A percentile compares a stretch with the other conserved stretches of the same genome.
phyloP scores from a whole-genome alignment of 1,284 basidiomycete genomes.

The Thecaphora thlaspeos region DNA sequence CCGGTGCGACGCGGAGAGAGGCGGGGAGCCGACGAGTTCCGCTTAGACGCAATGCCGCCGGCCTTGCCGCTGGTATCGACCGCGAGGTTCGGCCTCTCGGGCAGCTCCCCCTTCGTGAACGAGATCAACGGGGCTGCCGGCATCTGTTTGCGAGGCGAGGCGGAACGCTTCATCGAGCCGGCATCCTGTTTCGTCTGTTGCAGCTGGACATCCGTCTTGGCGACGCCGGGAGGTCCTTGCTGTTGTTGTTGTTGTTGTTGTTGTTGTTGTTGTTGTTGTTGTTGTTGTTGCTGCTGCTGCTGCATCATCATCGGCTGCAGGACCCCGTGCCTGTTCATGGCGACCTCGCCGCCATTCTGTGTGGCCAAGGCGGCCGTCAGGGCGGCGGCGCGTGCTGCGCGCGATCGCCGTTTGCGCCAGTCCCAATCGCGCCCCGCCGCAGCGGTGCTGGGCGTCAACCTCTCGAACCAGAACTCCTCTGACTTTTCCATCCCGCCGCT shows the following conservation, averaged over 20 bases:
- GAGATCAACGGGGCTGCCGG: slow-evolving; percentile 24
- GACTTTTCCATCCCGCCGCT: slow-evolving; percentile 11
- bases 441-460: slow-evolving; percentile 49
- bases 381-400: not conserved
- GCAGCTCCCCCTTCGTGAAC: slow-evolving; percentile 20
- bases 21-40: too few species aligned
- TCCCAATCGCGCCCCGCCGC: slow-evolving; percentile 54
- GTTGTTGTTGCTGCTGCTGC: too few species aligned
- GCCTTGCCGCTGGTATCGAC: slow-evolving; percentile 15
- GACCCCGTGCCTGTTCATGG: too few species aligned
- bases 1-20: not conserved
- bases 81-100: slow-evolving; percentile 4
- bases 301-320: too few species aligned
- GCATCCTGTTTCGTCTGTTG: slow-evolving; percentile 7
- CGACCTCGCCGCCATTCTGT: too few species aligned
- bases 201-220: slow-evolving; percentile 26
- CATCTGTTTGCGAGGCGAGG: slow-evolving; percentile 9
- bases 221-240: too few species aligned
- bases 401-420: slow-evolving; percentile 40
- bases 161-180: slow-evolving; percentile 4
- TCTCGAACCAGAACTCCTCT: slow-evolving; percentile 53
- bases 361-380: too few species aligned
- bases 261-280: too few species aligned
- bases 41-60: slow-evolving; percentile 3
- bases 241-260: too few species aligned